Evolutionary conservation across 768 basidiomycete species (phyloP), one percentile per base, ranked within the genome.

Genomic region (Mycena albidolilacea): DNA sequence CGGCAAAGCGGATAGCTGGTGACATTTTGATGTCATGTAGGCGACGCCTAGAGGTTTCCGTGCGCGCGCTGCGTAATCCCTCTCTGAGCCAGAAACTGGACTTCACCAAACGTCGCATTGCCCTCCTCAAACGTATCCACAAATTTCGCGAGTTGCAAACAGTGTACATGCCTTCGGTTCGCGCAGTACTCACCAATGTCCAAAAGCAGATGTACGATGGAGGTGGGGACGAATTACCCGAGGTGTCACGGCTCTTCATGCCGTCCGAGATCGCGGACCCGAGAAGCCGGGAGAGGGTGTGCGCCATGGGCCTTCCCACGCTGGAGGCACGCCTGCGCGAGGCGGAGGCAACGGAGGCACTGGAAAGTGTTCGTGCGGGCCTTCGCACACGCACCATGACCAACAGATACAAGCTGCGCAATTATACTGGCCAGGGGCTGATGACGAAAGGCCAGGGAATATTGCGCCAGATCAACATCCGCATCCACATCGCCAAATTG

Each of bases 281-380:
- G 14, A 19, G 14, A 15, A 7, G 12, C 14, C 46, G 46, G 11
- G 46, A 48, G 15, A 17, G 15, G 14, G 46, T 19, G 46, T 48
- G 46, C 10, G 46, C 46, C 7, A 11, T 48, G 14, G 46, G 46
- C 14, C 46, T 48, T 7, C 46, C 46, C 17, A 15, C 38, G 19
- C 15, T 58, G 7, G 65, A 67, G 55, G 65, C 65, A 7, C 65
- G 65, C 2, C 43, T 67, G 65, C 54, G 65, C 23, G 43, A 67
- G 9, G 65, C 55, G 1, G 65, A 67, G 54, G 54, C 65, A 17
- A 30, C 2, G 23, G 55, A 58, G 12, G 65, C 65, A 14, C 55
- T 58, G 55, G 65, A 67, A 9, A 39, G 3, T 0, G 65, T 67
- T 12, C 65, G 65, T 12, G 39, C 57, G 5, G 55, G 55, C 1